phyloP scores from a whole-genome alignment of 495 filamentous ascomycete species.

The Thermothielavioides terrestris region DNA sequence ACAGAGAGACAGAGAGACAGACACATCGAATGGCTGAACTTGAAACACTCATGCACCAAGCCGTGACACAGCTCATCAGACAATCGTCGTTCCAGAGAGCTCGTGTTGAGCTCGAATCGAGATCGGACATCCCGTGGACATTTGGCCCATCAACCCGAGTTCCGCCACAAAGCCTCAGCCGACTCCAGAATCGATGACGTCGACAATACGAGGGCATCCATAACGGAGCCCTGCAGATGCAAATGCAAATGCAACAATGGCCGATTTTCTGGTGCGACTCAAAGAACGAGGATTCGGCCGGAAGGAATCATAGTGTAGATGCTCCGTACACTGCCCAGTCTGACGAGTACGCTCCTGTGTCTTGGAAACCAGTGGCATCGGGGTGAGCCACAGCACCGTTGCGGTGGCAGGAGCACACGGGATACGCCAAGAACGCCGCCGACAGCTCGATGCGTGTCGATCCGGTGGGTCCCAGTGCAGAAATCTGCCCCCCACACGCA shows the following conservation, averaged over 20 bases:
- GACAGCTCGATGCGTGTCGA: not conserved
- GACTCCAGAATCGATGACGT: conserved; percentile 1
- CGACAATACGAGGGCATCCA: conserved; percentile 9
- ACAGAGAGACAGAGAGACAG: no score
- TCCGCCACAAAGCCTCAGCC: not conserved
- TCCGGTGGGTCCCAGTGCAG: not conserved
- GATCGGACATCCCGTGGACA: not conserved
- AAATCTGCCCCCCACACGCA: not conserved
- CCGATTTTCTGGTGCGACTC: no score
- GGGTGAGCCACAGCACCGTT: not conserved
- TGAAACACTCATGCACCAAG: not conserved
- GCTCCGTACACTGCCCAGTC: no score
- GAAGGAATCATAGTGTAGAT: no score
- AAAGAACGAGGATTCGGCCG: no score
- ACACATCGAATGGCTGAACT: not conserved
- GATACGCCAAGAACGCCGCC: not conserved
- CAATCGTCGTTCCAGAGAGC: not conserved
- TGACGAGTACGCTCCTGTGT: no score
- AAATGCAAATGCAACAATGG: not conserved
- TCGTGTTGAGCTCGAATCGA: not conserved
- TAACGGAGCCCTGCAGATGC: not conserved
- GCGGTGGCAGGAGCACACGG: not conserved
- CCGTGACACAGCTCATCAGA: not conserved
- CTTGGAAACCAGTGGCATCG: no score
- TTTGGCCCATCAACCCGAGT: not conserved